Base-by-base conservation (phyloP, 1,284 basidiomycete species). In the Mycosarcoma mackinlayi region DNA sequence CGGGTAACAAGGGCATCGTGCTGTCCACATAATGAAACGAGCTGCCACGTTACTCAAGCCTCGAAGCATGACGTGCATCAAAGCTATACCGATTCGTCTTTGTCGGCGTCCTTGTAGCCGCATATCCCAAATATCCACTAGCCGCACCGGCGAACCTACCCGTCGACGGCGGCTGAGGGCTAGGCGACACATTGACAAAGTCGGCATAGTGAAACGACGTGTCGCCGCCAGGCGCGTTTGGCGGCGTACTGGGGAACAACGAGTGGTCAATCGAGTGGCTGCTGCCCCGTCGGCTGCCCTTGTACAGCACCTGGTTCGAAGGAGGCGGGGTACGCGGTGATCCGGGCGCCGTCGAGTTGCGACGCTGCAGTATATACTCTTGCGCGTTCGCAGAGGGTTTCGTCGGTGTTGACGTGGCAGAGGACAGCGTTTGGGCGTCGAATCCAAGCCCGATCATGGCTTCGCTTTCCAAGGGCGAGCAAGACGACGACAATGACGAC, bases 161-260 rank as follows among this genome's bases (percentile, higher is more conserved):
- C 16, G 61, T 41, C 2, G 34, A 35, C 11, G 65, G 55, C 21
- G 74, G 74, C 41, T 76, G 73, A 2, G 74, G 74, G 21, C 44
- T 50, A 8, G 74, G 74, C 8, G 64, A 69, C 14, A 74, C 71
- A 38, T 75, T 73, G 21, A 76, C 61, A 27, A 74, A 76, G 25
- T 74, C 74, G n/a, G 68, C 68, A 30, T 74, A 74, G 58, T 51
- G 49, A 27, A 76, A 73, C n/a, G 58, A 61, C 4, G 72, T 61
- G 13, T 73, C 74, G 18, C 69, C 61, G 16, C 52, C 47, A 1
- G 54, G 39, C 28, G 71, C 44, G 33, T 62, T 49, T 3, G 54
- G 57, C 25, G 66, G 55, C 7, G 54, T 57, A 2, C 41, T 38
- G 7, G 61, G 45, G 19, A 48, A 35, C n/a, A n/a, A n/a, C n/a